Base-by-base conservation (phyloP, 768 basidiomycete genomes). In the Mycena indigotica region DNA sequence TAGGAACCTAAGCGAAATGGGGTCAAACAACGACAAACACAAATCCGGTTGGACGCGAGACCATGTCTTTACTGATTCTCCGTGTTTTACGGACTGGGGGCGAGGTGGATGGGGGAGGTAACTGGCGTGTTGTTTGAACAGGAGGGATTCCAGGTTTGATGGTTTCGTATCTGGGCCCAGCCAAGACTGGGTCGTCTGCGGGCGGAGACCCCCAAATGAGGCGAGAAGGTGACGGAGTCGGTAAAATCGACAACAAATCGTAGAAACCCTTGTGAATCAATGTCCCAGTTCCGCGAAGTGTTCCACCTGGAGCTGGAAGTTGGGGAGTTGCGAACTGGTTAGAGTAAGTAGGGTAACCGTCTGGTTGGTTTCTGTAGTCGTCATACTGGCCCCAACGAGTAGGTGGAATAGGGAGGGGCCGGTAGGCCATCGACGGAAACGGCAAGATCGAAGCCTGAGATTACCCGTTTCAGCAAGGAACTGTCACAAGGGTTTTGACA, bases 21-120 rank as follows among this genome's bases (percentile, higher is more conserved):
- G 49, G 59, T 55, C 50, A 23, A 35, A 53, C 41, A 50, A 56
- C 63, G 50, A 84, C 91, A 72, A 79, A 95, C 92, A 91, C 80
- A 70, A 94, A 94, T 63, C 85, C 87, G 21, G 81, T 89, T 4
- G 93, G 93, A 55, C 76, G 83, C 16, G 91, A 91, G 4, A 95
- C 87, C 89, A 93, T 93, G 65, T 93, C 91, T 71, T 94, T 94
- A 75, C 84, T 90, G 66, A 94, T 84, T 64, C 84, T 77, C 63
- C 84, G 83, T 38, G 78, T 80, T 73, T 85, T 88, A 69, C 80
- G 80, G 40, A 63, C 69, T 39, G 72, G 71, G 10, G 66, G 53
- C 17, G 75, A 64, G 19, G 69, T 67, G 12, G 72, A 60, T 25
- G 77, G 70, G 50, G 69, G 70, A 52, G 67, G 65, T 25, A 69